A percentile compares a stretch with the other conserved stretches of the same genome.
Evolutionary conservation across 2,329 filamentous ascomycete genomes (phyloP).

Genomic region (Stagonosporopsis cucurbitacearum): DNA sequence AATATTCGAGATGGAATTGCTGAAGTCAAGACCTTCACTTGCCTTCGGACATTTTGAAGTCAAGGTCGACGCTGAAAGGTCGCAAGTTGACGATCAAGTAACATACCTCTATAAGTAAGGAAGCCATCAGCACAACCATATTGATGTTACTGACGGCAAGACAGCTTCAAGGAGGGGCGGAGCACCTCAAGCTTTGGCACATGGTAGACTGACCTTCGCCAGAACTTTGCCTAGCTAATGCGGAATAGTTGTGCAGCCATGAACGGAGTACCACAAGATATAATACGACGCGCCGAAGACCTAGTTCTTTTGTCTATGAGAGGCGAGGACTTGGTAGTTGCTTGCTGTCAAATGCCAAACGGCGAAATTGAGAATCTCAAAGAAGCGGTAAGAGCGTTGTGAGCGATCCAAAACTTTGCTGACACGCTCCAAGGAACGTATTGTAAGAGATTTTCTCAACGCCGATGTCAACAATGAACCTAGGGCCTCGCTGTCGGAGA

Average conservation of each 20-base stretch:
- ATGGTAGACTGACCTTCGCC: slow-evolving; percentile 48
- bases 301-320: slow-evolving; percentile 71
- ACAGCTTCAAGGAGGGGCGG: slow-evolving; percentile 64
- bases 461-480: slow-evolving; percentile 46
- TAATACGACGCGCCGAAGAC: slow-evolving; percentile 78
- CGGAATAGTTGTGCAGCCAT: slow-evolving; percentile 73
- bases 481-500: slow-evolving; percentile 45
- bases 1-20: slow-evolving; percentile 70
- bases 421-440: slow-evolving; percentile 43
- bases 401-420: slow-evolving; percentile 5
- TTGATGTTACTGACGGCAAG: slow-evolving; percentile 16
- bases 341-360: slow-evolving; percentile 71
- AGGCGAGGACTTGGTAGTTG: slow-evolving; percentile 77
- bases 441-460: slow-evolving; percentile 53
- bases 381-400: slow-evolving; percentile 61
- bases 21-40: slow-evolving; percentile 60
- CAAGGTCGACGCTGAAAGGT: slow-evolving; percentile 61
- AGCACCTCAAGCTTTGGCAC: slow-evolving; percentile 85
- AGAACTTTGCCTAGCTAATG: not conserved
- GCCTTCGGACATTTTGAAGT: slow-evolving; percentile 76
- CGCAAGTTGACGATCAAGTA: slow-evolving; percentile 66
- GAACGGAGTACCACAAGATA: slow-evolving; percentile 76
- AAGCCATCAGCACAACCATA: not conserved
- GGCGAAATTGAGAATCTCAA: slow-evolving; percentile 71
- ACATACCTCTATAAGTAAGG: slow-evolving; percentile 74